Base-by-base conservation (phyloP, 352 stramenopile genomes). In the Globisporangium recalcitrans region DNA sequence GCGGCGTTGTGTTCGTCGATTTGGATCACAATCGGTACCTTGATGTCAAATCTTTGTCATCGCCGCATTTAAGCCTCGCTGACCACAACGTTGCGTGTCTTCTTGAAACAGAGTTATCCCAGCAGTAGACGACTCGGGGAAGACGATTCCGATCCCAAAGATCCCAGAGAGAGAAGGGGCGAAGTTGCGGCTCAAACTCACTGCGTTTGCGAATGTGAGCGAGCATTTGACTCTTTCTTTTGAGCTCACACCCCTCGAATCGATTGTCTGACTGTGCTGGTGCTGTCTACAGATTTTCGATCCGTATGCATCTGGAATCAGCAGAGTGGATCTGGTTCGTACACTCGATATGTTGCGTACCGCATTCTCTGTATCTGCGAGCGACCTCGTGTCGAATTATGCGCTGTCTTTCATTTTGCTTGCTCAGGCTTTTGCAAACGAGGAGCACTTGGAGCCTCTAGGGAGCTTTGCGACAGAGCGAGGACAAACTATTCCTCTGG, bases 1-100 rank as follows among this genome's bases (percentile, higher is more conserved):
- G 65, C 11, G 90, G 88, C 9, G 91, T 98, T 7, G 80, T 98
- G 5, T 97, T 98, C 52, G 90, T 99, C 1, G 93, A 98, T 78
- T 65, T 98, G 14, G 95, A 99, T 67, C 80, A 93, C 52, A 97
- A 98, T 61, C 74, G 81, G 80, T 89, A 65, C 22, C 61, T 65
- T 8, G 13, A 14, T 9, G 9, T 44, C 3, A 16, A 11, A 16
- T 2, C 16, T 46, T 21, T 21, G n/a, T 11, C 11, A 16, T 46
- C 38, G 2, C 38, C 38, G 3, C 2, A 22, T 46, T 1, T 4
- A 11, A 32, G n/a, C 21, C 19, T 3, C 19, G 40, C 57, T 56
- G 19, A 52, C 19, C 19, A 9, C n/a, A 36, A 22, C 4, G 11
- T 49, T 59, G 31, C 16, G n/a, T 44, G 29, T 29, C 19, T 51